Evolutionary conservation across 306 rosid genomes (phyloP), one percentile per base, ranked within the genome.

Genomic region (Ammopiptanthus mongolicus): DNA sequence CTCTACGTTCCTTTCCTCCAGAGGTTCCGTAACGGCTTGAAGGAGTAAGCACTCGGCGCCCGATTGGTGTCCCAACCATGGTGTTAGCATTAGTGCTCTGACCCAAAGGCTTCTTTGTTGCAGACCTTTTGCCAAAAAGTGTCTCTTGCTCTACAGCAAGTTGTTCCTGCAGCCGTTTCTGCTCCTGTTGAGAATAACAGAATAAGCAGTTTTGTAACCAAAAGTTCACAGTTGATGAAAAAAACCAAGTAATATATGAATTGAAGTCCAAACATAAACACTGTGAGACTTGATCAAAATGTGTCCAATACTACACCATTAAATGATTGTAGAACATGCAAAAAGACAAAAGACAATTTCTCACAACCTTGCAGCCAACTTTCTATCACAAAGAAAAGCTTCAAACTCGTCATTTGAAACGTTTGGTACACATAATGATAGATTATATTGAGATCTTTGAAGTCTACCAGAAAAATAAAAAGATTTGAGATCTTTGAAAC

Each of bases 101-200:
- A 71, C 95, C 87, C 41, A 90, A 70, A 22, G 96, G 96, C 82
- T 91, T 94, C 79, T 90, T 94, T 5, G 89, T 52, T 28, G 89
- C 79, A 6, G 95, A 88, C 84, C 75, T 89, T n/a, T 92, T 86
- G 73, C 97, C 97, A 86, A 79, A 91, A 74, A 82, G 74, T 80
- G 86, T 77, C 79, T 90, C 96, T 73, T 94, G 95, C 79, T 87
- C 95, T 25, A 85, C 83, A 63, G 84, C 87, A 22, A 53, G 86
- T 70, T 88, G 97, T 55, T 94, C 98, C 51, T 83, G 96, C 80
- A 78, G 76, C 73, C 91, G 78, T 75, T 84, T 94, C 78, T 84
- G 93, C 84, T 94, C 97, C 95, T 91, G 89, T 72, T 55, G 37
- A 31, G 53, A 53, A 34, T 33, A 47, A 25, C 59, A 56, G 47